phyloP scores from a whole-genome alignment of 805 yeast genomes.

The Starmerella riodocensis region DNA sequence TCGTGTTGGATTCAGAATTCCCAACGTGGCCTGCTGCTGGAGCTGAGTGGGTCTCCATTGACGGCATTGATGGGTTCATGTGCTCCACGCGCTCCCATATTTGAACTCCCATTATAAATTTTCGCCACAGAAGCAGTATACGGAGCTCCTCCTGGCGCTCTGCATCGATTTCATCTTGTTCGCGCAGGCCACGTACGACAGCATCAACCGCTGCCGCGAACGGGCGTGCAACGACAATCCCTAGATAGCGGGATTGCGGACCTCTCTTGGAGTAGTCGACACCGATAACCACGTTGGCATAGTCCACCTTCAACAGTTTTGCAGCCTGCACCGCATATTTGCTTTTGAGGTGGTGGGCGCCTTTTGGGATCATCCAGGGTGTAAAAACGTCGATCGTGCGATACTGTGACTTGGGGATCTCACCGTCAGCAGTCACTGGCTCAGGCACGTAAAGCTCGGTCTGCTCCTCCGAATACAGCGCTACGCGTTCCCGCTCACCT shows the following conservation, averaged over 20 bases:
- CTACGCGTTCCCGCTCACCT: constrained; percentile 20
- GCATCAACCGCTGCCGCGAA: constrained; percentile 45
- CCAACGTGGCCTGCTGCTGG: too few relatives aligned
- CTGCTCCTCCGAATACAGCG: constrained; percentile 61
- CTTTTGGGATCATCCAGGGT: constrained; percentile 69
- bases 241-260: constrained; percentile 50
- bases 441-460: constrained; percentile 62
- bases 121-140: constrained; percentile 28
- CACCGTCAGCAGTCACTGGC: constrained; percentile 44
- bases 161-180: constrained; percentile 35
- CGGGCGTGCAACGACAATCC: constrained; percentile 59
- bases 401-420: constrained; percentile 58
- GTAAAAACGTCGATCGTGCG: constrained; percentile 76
- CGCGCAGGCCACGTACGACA: constrained; percentile 38
- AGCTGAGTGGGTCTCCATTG: too few relatives aligned
- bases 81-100: constrained; percentile 22
- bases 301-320: constrained; percentile 52
- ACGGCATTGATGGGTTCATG: constrained; percentile 17
- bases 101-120: constrained; percentile 26
- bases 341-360: constrained; percentile 50
- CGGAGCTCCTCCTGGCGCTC: constrained; percentile 32
- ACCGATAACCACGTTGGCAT: constrained; percentile 75
- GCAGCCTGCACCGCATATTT: constrained; percentile 56
- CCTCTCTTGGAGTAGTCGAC: constrained; percentile 48
- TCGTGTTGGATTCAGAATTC: too few relatives aligned